Conservation (phyloP, 2,329 filamentous ascomycete genomes). For the Aspergillus proliferans region DNA sequence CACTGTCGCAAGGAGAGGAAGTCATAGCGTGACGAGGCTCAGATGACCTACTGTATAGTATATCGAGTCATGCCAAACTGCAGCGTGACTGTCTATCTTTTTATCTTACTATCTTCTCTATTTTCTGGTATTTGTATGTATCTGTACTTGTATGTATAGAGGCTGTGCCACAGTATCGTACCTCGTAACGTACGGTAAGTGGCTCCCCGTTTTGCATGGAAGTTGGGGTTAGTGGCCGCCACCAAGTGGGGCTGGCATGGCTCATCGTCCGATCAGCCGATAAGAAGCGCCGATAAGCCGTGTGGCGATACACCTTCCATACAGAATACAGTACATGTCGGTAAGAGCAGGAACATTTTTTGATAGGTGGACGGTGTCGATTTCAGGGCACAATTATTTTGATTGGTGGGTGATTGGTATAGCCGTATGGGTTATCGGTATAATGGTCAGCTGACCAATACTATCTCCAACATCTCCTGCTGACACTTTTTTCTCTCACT, state of each 20-base stretch:
- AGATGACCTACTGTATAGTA: no score
- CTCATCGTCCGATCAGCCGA: not conserved
- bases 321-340: not conserved
- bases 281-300: not conserved
- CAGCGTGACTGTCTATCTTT: no score
- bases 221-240: not conserved
- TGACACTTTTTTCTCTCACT: not conserved
- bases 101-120: no score
- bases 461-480: not conserved
- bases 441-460: slow-evolving; percentile 8
- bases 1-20: no score
- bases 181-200: no score
- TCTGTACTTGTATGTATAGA: no score
- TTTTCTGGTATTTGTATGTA: no score
- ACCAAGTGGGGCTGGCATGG: not conserved
- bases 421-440: not conserved
- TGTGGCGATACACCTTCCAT: not conserved
- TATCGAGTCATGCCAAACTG: no score
- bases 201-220: no score
- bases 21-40: no score
- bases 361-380: not conserved
- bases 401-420: not conserved
- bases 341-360: not conserved
- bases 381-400: not conserved
- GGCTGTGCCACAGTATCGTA: no score